These are phyloP conservation scores for Suhomyces bolitotheri DNA, from an alignment of 1,139 yeast species.

Conservation along the genomic window DNA sequence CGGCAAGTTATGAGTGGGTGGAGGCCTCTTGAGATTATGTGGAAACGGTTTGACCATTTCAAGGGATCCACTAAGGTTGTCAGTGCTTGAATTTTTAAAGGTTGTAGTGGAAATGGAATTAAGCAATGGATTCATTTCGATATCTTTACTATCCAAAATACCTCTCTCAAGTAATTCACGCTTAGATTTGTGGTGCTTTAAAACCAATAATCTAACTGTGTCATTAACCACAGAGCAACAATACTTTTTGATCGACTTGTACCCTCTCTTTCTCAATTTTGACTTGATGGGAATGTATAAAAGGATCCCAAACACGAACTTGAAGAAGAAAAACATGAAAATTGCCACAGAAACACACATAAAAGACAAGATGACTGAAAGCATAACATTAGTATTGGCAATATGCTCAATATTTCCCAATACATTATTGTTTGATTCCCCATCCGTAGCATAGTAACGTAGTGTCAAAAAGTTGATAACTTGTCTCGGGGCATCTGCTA, in stretches of 20 bases:
- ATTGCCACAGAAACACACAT: constrained; percentile 77
- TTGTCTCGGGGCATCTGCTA: constrained; percentile 91
- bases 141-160: constrained; percentile 26
- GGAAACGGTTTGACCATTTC: constrained; percentile 10
- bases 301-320: constrained; percentile 57
- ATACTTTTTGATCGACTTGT: constrained; percentile 51
- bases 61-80: constrained; percentile 1
- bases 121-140: constrained; percentile 31
- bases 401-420: constrained; percentile 55
- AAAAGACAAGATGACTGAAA: constrained; percentile 70
- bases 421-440: constrained; percentile 45
- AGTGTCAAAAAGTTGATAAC: constrained; percentile 76
- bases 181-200: constrained; percentile 47
- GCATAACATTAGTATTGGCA: constrained; percentile 59
- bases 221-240: constrained; percentile 58
- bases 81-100: constrained; percentile 6
- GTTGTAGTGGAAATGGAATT: constrained; percentile 13
- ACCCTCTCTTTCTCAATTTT: constrained; percentile 40
- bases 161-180: constrained; percentile 37
- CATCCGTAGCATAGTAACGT: constrained; percentile 53
- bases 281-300: constrained; percentile 57
- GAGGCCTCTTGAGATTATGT: constrained; percentile 10
- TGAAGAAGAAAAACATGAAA: constrained; percentile 69
- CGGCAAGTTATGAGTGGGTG: constrained; percentile 5
- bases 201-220: constrained; percentile 53